Conservation (phyloP, 2,329 filamentous ascomycete species). For the Pseudopithomyces chartarum region DNA sequence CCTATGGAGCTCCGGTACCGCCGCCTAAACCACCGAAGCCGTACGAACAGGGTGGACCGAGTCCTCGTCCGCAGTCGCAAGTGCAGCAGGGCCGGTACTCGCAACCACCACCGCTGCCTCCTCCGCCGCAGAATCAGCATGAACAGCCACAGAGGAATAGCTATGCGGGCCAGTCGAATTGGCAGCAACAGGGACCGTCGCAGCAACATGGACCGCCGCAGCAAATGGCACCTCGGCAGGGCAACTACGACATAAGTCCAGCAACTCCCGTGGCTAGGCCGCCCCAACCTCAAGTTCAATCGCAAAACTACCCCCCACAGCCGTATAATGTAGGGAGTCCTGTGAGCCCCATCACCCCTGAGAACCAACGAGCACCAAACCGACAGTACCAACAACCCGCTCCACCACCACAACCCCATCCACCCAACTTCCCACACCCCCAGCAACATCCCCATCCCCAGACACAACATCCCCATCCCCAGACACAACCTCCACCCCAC, state of each 20-base stretch:
- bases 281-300: conserved; percentile 31
- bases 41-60: conserved; percentile 30
- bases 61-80: conserved; percentile 28
- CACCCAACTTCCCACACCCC: conserved; percentile 14
- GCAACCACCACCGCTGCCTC: conserved; percentile 41
- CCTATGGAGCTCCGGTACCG: conserved; percentile 37
- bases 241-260: conserved; percentile 30
- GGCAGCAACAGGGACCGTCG: conserved; percentile 23
- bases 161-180: conserved; percentile 14
- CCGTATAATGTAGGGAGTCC: conserved; percentile 38
- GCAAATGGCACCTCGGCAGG: conserved; percentile 23
- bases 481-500: neutral
- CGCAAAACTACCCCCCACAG: conserved; percentile 27
- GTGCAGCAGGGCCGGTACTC: conserved; percentile 33
- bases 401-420: conserved; percentile 19
- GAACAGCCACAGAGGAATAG: conserved; percentile 18
- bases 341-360: conserved; percentile 44
- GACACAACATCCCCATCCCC: conserved; percentile 16
- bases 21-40: conserved; percentile 56
- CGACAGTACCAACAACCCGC: conserved; percentile 26
- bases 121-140: conserved; percentile 24
- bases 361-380: conserved; percentile 23
- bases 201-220: conserved; percentile 25
- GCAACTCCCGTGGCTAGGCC: conserved; percentile 34
- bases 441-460: conserved; percentile 25